Evolutionary conservation across 768 basidiomycete species (phyloP).

Genomic region (Kondoa malvinella): DNA sequence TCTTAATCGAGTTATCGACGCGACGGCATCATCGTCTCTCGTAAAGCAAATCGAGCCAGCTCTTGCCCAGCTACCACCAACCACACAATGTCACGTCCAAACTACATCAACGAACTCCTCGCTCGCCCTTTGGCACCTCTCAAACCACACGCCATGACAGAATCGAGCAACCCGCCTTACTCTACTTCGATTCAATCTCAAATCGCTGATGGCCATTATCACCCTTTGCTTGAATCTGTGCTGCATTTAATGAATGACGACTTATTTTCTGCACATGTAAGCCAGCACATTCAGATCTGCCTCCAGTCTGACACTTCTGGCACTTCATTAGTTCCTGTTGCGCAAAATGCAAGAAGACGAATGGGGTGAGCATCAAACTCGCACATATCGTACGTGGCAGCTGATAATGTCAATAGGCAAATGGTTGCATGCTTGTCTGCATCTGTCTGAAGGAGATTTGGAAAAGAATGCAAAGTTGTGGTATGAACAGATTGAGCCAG

Average conservation of each 20-base stretch:
- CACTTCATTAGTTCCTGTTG: conserved; percentile 13
- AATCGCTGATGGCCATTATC: conserved; percentile 23
- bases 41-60: no score
- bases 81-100: no score
- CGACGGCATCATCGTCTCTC: no score
- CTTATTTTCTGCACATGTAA: conserved; percentile 24
- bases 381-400: not conserved
- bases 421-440: conserved; percentile 17
- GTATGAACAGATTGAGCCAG: conserved; percentile 24
- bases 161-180: conserved; percentile 21
- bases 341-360: conserved; percentile 27
- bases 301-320: not conserved
- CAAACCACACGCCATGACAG: conserved; percentile 18
- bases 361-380: conserved; percentile 22
- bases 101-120: no score
- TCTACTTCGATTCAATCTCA: conserved; percentile 5
- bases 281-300: not conserved
- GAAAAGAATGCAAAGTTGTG: conserved; percentile 26
- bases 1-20: no score
- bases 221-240: conserved; percentile 20
- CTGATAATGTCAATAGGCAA: conserved; percentile 5
- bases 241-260: conserved; percentile 27
- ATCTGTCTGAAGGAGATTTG: conserved; percentile 23
- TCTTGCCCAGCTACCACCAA: no score
- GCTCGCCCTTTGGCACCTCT: conserved; percentile 20